A percentile compares a stretch with the other conserved stretches of the same genome.
phyloP scores from a whole-genome alignment of 768 basidiomycete species.

The Serendipita sp. region DNA sequence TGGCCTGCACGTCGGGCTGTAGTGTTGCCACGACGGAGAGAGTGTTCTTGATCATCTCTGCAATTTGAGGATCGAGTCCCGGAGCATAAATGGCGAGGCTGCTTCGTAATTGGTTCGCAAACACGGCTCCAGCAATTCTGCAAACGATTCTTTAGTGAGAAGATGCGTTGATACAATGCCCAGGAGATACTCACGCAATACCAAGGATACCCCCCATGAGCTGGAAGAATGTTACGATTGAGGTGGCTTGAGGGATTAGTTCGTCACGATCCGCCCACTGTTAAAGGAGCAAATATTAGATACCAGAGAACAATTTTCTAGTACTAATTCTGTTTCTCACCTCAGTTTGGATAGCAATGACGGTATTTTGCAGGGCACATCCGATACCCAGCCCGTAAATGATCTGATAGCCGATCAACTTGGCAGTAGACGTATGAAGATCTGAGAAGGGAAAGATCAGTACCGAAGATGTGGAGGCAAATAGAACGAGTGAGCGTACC shows the following conservation, averaged over 20 bases:
- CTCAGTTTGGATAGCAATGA: conserved; percentile 17
- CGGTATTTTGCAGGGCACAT: conserved; percentile 10
- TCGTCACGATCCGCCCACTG: conserved; percentile 14
- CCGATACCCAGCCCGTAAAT: conserved; percentile 15
- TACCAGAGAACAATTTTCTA: background rate
- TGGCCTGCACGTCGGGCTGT: background rate
- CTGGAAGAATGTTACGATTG: conserved; percentile 16
- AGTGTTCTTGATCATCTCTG: background rate
- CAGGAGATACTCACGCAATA: conserved; percentile 12
- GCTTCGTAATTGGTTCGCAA: conserved; percentile 14
- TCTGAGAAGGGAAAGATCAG: background rate
- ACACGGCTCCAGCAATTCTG: conserved; percentile 11
- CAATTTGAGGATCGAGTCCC: background rate
- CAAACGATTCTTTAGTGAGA: background rate
- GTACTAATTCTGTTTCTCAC: too few species aligned
- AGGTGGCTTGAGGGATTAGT: conserved; percentile 16
- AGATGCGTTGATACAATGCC: conserved; percentile 5
- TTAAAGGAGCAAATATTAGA: background rate
- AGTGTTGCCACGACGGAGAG: background rate
- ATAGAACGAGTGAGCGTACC: conserved; percentile 8
- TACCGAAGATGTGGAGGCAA: too few species aligned
- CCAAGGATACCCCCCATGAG: conserved; percentile 18
- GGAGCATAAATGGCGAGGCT: conserved; percentile 2
- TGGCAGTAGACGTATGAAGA: background rate
- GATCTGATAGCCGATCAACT: conserved; percentile 1